A percentile compares a stretch with the other conserved stretches of the same genome.
phyloP scores from a whole-genome alignment of 2,329 filamentous ascomycete genomes.

The Pseudopithomyces chartarum region DNA sequence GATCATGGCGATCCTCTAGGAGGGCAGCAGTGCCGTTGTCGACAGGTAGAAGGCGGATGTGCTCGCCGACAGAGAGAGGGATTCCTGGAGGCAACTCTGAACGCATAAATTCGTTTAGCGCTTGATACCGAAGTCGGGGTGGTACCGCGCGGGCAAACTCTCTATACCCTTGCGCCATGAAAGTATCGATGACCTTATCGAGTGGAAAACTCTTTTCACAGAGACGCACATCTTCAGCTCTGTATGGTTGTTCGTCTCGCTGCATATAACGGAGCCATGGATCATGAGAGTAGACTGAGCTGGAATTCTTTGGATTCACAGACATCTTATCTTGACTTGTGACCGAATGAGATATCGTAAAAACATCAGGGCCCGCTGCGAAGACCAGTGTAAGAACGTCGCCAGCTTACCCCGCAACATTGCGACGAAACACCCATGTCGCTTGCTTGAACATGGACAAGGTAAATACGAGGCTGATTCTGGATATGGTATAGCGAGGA shows the following conservation, averaged over 20 bases:
- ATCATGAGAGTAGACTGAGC: background rate
- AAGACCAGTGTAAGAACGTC: background rate
- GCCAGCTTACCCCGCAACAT: background rate
- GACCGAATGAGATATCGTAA: too few species aligned
- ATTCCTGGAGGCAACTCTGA: background rate
- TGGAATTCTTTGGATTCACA: background rate
- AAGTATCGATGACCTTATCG: conserved; percentile 9
- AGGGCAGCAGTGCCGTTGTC: conserved; percentile 9
- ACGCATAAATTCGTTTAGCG: conserved; percentile 16
- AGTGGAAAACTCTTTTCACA: background rate
- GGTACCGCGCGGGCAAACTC: conserved; percentile 11
- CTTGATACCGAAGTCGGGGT: conserved; percentile 8
- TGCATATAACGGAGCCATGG: conserved; percentile 14
- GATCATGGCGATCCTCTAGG: conserved; percentile 20
- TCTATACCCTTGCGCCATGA: conserved; percentile 8
- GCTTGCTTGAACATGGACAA: background rate
- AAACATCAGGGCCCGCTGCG: too few species aligned
- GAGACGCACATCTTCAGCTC: conserved; percentile 8
- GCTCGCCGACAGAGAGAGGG: background rate
- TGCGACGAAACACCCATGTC: background rate
- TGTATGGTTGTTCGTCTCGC: conserved; percentile 6
- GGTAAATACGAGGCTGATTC: background rate
- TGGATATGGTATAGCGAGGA: background rate
- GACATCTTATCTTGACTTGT: background rate
- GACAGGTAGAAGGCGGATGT: conserved; percentile 3